Base-by-base conservation (phyloP, 1,139 yeast genomes). In the Kluyveromyces marxianus region DNA sequence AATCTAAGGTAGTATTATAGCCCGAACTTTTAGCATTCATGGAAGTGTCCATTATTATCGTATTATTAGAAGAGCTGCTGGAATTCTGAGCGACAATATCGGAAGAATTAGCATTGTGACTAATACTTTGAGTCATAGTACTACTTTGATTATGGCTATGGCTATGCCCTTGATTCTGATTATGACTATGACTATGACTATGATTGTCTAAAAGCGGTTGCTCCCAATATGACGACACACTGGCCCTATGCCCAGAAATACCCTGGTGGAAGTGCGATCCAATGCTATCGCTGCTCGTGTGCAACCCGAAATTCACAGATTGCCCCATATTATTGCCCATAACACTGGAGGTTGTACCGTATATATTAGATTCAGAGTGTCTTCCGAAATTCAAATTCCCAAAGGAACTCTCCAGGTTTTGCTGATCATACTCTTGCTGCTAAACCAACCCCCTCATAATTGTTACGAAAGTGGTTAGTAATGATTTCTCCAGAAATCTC, bases 331-430 rank as follows among this genome's bases (percentile, higher is more conserved):
- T 41, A 2, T 37, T 14, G 30, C 37, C 33, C 44, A 44, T 44
- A 34, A 45, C 45, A 41, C 47, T 45, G 33, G 46, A 44, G 27
- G 50, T 38, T 10, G 50, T 44, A 6, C 46, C 45, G 10, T 48
- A 49, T 21, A 47, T 40, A 3, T 44, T 41, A 34, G 47, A 25
- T 42, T 44, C 46, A 14, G 14, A 27, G 14, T 43, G 41, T 28
- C 43, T 45, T 10, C 46, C 45, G 34, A 49, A 45, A 28, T 38
- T 39, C 41, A 49, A 26, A 29, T 39, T 44, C 3, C 43, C 46
- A n/a, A 49, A 44, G 3, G 50, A 43, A 7, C 36, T 35, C 21
- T 49, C 52, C 37, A 49, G 35, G 7, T 41, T 43, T 14, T 35
- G 41, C 26, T 44, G 47, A 25, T 40, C 41, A 30, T 14, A 40